Base-by-base conservation (phyloP, 192 early-diverging fungal species). In the Coemansia sp. region DNA sequence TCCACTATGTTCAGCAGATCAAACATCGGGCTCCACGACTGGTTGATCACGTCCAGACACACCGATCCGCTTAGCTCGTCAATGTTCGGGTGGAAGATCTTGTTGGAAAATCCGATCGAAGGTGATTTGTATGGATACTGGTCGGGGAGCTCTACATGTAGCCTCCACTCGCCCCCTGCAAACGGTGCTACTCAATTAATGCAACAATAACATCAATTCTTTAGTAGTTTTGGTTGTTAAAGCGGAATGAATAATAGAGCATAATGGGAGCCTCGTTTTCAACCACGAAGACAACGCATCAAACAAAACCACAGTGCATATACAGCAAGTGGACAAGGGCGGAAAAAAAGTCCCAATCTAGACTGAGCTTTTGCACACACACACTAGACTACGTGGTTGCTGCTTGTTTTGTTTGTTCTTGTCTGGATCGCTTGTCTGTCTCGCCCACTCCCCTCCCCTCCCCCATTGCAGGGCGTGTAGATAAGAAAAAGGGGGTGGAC, bases 1-100 rank as follows among this genome's bases (percentile, higher is more conserved):
- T 98, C 98, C 74, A 99, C 98, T 66, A 99, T 99, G 76, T 99
- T 99, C 71, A 98, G 90, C 94, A 99, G 93, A 64, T 99, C 97
- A 86, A 98, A 99, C 96, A 99, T 98, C 58, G 98, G 98, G 65
- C 92, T 94, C 98, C 98, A 99, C 10, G 96, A 98, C 75, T 99
- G 98, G 81, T 99, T 99, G 80, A 99, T 99, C 19, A 99, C 98
- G 79, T 99, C 98, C 70, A 99, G 84, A 75, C 98, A 99, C 37
- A 99, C 98, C 1, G 96, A 98, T 23, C 98, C 98, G 74, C 94
- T 96, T 86, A 97, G 86, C 79, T 99, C 98, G 83, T 99, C 98
- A 61, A 99, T 99, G 81, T 99, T 99, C 13, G 98, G 98, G 71
- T 99, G 98, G 79, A 96, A 99, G 67, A 99, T 98, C 79, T 92